Evolutionary conservation across 2,329 filamentous ascomycete species (phyloP).

Genomic region (Botrytis elliptica): DNA sequence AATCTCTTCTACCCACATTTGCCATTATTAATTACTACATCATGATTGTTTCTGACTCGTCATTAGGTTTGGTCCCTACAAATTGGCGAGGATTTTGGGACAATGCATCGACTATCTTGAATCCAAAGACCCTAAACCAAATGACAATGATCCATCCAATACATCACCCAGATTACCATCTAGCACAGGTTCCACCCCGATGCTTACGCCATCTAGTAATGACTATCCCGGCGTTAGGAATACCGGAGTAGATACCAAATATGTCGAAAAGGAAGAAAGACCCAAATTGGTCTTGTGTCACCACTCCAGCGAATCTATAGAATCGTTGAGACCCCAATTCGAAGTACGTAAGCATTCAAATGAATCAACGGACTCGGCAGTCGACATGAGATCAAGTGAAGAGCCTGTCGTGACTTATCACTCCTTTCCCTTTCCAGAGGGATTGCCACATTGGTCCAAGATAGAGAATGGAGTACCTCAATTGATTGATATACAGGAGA

Average conservation of each 20-base stretch:
- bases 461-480: not conserved
- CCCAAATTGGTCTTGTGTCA: not conserved
- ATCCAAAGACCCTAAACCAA: not conserved
- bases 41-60: not conserved
- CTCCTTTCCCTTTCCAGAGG: not conserved
- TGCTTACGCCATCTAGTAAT: not conserved
- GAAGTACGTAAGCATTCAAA: not conserved
- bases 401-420: not conserved
- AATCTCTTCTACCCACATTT: not conserved
- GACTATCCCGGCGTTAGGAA: not conserved
- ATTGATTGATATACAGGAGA: not conserved
- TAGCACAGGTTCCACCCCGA: not conserved
- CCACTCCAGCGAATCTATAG: not conserved
- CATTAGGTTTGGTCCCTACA: conserved; percentile 29
- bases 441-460: not conserved
- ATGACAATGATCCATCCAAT: not conserved
- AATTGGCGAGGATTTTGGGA: conserved; percentile 25
- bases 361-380: not conserved
- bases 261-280: not conserved
- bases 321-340: not conserved
- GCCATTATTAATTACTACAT: not conserved
- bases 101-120: conserved; percentile 26
- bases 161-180: not conserved
- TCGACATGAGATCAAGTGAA: not conserved
- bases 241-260: not conserved